These are phyloP conservation scores for Aspergillus avenaceus DNA, from an alignment of 495 filamentous ascomycete genomes.

Conservation along the genomic window DNA sequence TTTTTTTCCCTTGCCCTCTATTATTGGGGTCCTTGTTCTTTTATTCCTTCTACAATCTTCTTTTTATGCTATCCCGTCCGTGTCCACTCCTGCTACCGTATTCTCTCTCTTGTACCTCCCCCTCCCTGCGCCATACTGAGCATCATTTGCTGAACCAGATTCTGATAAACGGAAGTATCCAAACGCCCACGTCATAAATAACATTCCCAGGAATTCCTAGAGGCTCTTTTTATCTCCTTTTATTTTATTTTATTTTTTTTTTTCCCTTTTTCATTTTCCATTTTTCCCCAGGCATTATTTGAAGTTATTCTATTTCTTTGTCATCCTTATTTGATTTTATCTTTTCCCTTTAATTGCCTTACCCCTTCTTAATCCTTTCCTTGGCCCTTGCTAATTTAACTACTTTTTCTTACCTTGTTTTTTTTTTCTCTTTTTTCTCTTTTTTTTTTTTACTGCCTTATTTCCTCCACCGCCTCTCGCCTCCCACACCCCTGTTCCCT, in stretches of 20 bases:
- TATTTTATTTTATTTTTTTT: conserved; percentile 13
- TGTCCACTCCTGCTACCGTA: not conserved
- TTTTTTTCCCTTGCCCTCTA: conserved; percentile 5
- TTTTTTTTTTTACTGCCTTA: conserved; percentile 16
- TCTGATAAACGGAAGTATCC: not conserved
- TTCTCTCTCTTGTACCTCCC: not conserved
- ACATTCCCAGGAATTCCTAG: conserved; percentile 19
- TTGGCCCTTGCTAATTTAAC: conserved; percentile 28
- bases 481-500: conserved; percentile 11
- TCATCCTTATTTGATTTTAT: conserved; percentile 13
- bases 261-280: conserved; percentile 8
- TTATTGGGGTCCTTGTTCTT: conserved; percentile 10
- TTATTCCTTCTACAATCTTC: not conserved
- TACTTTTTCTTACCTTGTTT: conserved; percentile 14
- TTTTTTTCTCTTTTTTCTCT: conserved; percentile 14
- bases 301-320: conserved; percentile 4
- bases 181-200: conserved; percentile 34
- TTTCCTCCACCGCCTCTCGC: conserved; percentile 19
- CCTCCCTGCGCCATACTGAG: not conserved
- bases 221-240: conserved; percentile 22
- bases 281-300: conserved; percentile 12
- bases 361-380: conserved; percentile 18
- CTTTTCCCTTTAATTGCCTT: conserved; percentile 5
- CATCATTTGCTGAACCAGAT: not conserved
- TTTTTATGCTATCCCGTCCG: not conserved